Evolutionary conservation across 345 rosid genomes (phyloP), one percentile per base, ranked within the genome.

Genomic region (Microthlaspi erraticum): DNA sequence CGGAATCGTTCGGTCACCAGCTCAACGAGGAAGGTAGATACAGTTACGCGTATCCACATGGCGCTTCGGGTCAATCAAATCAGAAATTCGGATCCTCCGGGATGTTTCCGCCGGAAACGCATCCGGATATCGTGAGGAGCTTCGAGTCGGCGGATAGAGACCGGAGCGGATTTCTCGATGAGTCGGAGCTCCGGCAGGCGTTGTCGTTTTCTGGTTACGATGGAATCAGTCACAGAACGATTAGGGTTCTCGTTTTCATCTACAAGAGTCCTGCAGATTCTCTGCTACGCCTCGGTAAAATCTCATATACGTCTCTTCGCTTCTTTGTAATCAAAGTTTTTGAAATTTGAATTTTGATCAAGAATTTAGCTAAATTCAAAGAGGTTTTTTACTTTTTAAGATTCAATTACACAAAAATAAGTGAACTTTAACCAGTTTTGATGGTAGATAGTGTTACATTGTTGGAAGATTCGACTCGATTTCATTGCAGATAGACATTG

Each of bases 121-220:
- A 77, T 23, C 83, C 85, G 3, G 80, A 83, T 5, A 86, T 83
- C 17, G 70, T 86, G 6, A 78, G 83, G 68, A 83, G 87, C 70
- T 88, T 91, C 26, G 53, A 84, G 49, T 78, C 82, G 78, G 92
- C 78, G 9, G 95, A 87, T 38, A 81, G 86, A 58, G 81, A 88
- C 38, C 33, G 92, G 56, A 85, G 82, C 60, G 91, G 92, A 23
- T 91, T 54, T 46, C 82, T 88, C 18, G 86, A 91, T 26, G 97
- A 87, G 68, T 70, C 73, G 8, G 87, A 88, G 80, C 77, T 91
- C 75, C 86, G 76, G 23, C 78, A 71, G 33, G 91, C 92, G 51
- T 81, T 88, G 3, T 81, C 83, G 43, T 42, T 34, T 41, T 80
- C 84, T 46, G 87, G 81, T 0, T 82, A 84, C 51, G 81, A 77